Conservation (phyloP, 768 basidiomycete genomes). For the Mycena floridula region DNA sequence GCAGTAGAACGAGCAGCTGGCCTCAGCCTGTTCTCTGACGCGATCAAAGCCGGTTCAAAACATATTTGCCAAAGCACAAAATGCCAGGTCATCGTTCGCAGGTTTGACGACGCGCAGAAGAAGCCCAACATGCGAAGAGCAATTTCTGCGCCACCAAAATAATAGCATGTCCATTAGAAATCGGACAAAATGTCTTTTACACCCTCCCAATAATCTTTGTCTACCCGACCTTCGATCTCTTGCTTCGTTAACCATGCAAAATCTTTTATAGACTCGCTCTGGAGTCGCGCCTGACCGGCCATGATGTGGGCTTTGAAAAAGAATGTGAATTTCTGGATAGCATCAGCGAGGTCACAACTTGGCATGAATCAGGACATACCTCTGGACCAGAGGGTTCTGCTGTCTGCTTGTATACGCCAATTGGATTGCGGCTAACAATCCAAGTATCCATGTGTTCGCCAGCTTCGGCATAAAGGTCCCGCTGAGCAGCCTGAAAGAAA, state of each 20-base stretch:
- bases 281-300: slow-evolving; percentile 72
- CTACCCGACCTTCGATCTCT: slow-evolving; percentile 73
- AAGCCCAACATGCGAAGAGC: slow-evolving; percentile 45
- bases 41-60: slow-evolving; percentile 65
- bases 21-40: slow-evolving; percentile 79
- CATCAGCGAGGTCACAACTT: not conserved
- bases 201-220: slow-evolving; percentile 65
- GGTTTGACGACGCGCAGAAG: slow-evolving; percentile 89
- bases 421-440: slow-evolving; percentile 87
- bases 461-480: slow-evolving; percentile 64
- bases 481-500: slow-evolving; percentile 65
- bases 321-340: slow-evolving; percentile 63
- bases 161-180: slow-evolving; percentile 27
- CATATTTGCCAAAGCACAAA: slow-evolving; percentile 86
- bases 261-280: slow-evolving; percentile 49
- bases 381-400: slow-evolving; percentile 24
- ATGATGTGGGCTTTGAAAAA: slow-evolving; percentile 94
- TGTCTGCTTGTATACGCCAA: slow-evolving; percentile 58
- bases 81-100: slow-evolving; percentile 82
- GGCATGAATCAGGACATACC: slow-evolving; percentile 21
- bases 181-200: slow-evolving; percentile 82
- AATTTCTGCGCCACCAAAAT: slow-evolving; percentile 45
- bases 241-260: slow-evolving; percentile 95
- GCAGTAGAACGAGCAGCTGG: slow-evolving; percentile 89
- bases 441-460: slow-evolving; percentile 88